These are phyloP conservation scores for Auricularia auricula-judae DNA, from an alignment of 768 basidiomycete genomes.

Conservation along the genomic window DNA sequence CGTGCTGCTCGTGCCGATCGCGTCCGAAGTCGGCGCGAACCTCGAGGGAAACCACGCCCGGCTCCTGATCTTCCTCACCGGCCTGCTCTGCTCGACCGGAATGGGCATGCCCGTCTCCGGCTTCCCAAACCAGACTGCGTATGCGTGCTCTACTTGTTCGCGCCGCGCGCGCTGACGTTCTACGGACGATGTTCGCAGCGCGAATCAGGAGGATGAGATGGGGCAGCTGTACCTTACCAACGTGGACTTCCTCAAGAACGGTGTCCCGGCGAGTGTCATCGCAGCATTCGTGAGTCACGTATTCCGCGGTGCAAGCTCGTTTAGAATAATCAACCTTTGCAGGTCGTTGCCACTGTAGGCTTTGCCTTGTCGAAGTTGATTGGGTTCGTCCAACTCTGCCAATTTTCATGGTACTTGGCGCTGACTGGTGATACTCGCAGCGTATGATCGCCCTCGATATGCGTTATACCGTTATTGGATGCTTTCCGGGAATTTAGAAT, in stretches of 20 bases:
- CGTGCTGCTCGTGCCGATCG: conserved; percentile 94
- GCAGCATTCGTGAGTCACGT: conserved; percentile 60
- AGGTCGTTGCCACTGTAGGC: conserved; percentile 83
- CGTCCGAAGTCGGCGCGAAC: conserved; percentile 76
- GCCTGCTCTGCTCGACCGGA: conserved; percentile 83
- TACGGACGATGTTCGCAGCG: conserved; percentile 29
- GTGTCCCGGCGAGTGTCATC: conserved; percentile 87
- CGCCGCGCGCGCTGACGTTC: background rate
- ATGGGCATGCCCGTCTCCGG: conserved; percentile 99
- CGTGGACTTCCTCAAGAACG: conserved; percentile 86
- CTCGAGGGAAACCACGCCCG: conserved; percentile 58
- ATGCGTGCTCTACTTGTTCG: conserved; percentile 16
- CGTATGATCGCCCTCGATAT: too few relatives aligned
- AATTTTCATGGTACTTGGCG: too few relatives aligned
- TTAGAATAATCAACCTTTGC: conserved; percentile 2
- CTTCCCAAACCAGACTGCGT: conserved; percentile 99
- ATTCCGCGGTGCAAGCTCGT: conserved; percentile 2
- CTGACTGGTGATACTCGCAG: too few relatives aligned
- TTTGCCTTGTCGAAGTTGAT: conserved; percentile 63
- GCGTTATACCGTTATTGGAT: too few relatives aligned
- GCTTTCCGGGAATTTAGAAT: too few relatives aligned
- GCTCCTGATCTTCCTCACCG: conserved; percentile 88
- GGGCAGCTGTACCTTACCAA: conserved; percentile 80
- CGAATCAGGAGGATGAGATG: conserved; percentile 89
- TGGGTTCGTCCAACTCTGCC: conserved; percentile 30